Percentiles rank a stretch among this genome's conserved stretches.
These are phyloP conservation scores for Coemansia sp. DNA, from an alignment of 192 early-diverging fungal species.

Conservation along the genomic window DNA sequence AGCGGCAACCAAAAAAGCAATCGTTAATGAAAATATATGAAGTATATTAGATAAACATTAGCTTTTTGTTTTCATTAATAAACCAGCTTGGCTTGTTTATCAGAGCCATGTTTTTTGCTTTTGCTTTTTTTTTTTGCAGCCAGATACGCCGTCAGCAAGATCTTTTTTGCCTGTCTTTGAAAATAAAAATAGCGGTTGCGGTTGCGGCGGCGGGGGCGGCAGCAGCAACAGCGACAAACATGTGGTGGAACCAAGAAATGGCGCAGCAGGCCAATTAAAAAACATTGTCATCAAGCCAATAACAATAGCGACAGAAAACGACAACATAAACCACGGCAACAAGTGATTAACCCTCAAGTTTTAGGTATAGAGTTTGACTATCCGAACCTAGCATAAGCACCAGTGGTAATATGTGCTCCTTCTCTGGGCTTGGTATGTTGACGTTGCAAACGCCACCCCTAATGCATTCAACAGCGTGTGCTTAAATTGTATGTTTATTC, in stretches of 20 bases:
- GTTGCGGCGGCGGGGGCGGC: background rate
- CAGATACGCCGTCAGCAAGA: background rate
- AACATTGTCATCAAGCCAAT: background rate
- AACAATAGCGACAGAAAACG: background rate
- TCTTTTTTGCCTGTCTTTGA: background rate
- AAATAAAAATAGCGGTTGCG: background rate
- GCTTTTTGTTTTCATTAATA: constrained; percentile 1
- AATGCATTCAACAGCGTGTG: background rate
- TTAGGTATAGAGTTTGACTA: background rate
- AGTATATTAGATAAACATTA: background rate
- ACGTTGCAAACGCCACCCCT: background rate
- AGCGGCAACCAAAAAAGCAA: background rate
- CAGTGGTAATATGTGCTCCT: background rate
- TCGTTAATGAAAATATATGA: background rate
- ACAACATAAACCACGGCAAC: background rate
- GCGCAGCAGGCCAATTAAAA: background rate
- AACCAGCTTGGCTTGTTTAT: background rate
- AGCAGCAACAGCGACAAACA: background rate
- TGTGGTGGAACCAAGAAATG: background rate
- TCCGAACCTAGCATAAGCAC: background rate
- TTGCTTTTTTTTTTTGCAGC: background rate
- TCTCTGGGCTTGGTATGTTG: background rate
- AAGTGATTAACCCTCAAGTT: background rate
- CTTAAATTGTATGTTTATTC: background rate
- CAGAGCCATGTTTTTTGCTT: background rate